phyloP scores from a whole-genome alignment of 257 asterid genomes.

The Solanum paucissectum region DNA sequence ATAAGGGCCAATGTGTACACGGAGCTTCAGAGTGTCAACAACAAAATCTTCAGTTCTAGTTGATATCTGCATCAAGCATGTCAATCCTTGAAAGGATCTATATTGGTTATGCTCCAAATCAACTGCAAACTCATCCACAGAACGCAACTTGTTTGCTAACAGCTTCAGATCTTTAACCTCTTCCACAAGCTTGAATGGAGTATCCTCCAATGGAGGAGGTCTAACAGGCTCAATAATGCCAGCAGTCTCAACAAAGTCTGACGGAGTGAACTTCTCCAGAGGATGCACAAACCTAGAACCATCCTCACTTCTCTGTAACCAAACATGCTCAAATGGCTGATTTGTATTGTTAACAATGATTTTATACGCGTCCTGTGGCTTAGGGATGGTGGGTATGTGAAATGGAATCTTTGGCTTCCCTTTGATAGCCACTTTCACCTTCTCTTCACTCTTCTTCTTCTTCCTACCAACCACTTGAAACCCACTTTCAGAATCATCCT shows the following conservation, averaged over 20 bases:
- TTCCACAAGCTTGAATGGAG: constrained; percentile 70
- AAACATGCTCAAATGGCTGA: constrained; percentile 84
- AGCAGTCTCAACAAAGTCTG: constrained; percentile 61
- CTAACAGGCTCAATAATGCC: constrained; percentile 34
- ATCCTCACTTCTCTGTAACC: constrained; percentile 78
- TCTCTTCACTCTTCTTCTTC: constrained; percentile 32
- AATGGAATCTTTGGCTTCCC: constrained; percentile 75
- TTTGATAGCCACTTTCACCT: constrained; percentile 55
- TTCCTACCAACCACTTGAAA: constrained; percentile 68
- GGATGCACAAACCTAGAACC: constrained; percentile 61
- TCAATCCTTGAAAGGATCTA: constrained; percentile 93
- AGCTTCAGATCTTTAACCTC: constrained; percentile 87
- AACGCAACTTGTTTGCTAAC: constrained; percentile 59
- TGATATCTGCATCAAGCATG: constrained; percentile 98
- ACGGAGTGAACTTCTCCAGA: constrained; percentile 53
- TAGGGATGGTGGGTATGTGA: constrained; percentile 56
- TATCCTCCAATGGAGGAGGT: constrained; percentile 63
- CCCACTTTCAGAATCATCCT: constrained; percentile 24
- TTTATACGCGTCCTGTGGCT: constrained; percentile 82
- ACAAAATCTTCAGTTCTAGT: constrained; percentile 91
- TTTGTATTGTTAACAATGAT: constrained; percentile 69
- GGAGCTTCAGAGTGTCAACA: constrained; percentile 85
- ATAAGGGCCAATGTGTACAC: constrained; percentile 83
- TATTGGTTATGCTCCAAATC: constrained; percentile 98
- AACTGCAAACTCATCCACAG: constrained; percentile 89